Evolutionary conservation across 192 early-diverging fungal genomes (phyloP), one percentile per base, ranked within the genome.

Genomic region (Entrophospora sp.): DNA sequence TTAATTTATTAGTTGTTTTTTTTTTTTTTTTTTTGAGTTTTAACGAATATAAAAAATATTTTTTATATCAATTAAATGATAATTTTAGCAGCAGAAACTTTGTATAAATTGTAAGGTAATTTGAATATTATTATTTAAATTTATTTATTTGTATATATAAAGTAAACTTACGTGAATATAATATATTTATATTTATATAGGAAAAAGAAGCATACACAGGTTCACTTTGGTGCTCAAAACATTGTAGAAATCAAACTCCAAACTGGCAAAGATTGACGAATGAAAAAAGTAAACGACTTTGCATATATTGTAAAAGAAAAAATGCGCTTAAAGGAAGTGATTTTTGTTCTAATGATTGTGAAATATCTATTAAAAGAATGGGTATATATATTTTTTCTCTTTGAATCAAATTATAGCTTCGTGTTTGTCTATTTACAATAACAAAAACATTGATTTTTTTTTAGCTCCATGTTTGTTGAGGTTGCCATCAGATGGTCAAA

Each of bases 221-320:
- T 53, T 55, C 64, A 16, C 30, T 66, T 30, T 66, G 64, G 64
- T 66, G 64, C 24, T 55, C 49, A 12, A 66, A 32, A 38, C 35
- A 55, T 20, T 66, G 64, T 32, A 28, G 64, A 22, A 16, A 66
- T 31, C 9, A 30, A 1, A 66, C 64, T 27, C 64, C 37, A 25
- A 55, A 66, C 43, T 66, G 64, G 64, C 34, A 6, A 30, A 36
- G 10, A 4, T 31, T 40, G n/a, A 32, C 42, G n/a, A 2, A 14
- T 34, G 46, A 51, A 6, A 48, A 32, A 20, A 66, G 51, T 30
- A 34, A 37, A 12, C 46, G 55, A 30, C 30, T 55, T 24, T 52
- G 64, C 37, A 22, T 66, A n/a, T 13, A 45, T 7, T 52, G 64
- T 55, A 20, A 12, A 56, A 2, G 31, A 55, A 16, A 43, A 4